A percentile compares a stretch with the other conserved stretches of the same genome.
These are phyloP conservation scores for Phytophthora sojae DNA, from an alignment of 352 stramenopile species.

Conservation along the genomic window DNA sequence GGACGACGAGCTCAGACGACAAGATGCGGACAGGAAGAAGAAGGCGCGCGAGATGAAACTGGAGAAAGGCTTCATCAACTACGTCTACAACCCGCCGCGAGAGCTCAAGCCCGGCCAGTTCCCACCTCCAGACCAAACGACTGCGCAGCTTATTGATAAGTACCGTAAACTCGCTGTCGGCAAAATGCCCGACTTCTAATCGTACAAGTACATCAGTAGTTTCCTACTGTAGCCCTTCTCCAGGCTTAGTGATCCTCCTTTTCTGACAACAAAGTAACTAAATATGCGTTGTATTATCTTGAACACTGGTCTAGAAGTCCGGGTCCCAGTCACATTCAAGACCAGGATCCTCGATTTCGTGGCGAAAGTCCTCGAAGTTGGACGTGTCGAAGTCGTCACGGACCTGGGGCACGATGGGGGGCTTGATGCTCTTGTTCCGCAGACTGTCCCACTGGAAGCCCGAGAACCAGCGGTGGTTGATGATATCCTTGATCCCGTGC, in stretches of 20 bases:
- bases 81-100: conserved; percentile 60
- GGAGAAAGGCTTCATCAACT: conserved; percentile 62
- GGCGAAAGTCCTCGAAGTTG: conserved; percentile 83
- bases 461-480: conserved; percentile 87
- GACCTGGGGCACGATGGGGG: conserved; percentile 78
- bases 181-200: conserved; percentile 53
- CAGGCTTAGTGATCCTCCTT: not conserved
- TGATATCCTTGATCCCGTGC: conserved; percentile 85
- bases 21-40: conserved; percentile 17
- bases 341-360: conserved; percentile 70
- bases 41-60: conserved; percentile 22
- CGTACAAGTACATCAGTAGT: not conserved
- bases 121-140: conserved; percentile 66
- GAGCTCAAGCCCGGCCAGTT: conserved; percentile 61
- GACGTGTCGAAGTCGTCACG: conserved; percentile 81
- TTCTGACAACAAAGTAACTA: conserved; percentile 8
- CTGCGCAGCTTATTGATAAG: conserved; percentile 79
- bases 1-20: conserved; percentile 22
- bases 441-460: conserved; percentile 75
- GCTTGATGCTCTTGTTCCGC: conserved; percentile 65
- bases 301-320: conserved; percentile 57
- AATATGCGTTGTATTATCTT: conserved; percentile 30
- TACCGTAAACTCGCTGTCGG: conserved; percentile 84
- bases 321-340: conserved; percentile 78
- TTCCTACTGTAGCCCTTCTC: not conserved